Conservation (phyloP, 345 rosid species). For the Ailanthus altissimus region DNA sequence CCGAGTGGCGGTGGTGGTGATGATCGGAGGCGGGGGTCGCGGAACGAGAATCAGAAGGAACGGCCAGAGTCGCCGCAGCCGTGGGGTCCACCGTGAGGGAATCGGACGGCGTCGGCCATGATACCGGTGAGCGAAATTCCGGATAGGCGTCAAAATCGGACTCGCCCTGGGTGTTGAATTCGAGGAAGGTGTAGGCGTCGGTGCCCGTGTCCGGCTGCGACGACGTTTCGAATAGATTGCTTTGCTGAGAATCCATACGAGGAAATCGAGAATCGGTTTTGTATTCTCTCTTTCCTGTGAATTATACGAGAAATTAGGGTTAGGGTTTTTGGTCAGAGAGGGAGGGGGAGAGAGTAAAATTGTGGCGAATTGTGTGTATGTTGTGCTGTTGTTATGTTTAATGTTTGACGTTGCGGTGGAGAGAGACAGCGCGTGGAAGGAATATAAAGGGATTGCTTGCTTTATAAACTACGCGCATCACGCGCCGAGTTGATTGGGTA, state of each 20-base stretch:
- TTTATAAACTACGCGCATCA: neutral
- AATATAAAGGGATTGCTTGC: neutral
- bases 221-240: slow-evolving; percentile 77
- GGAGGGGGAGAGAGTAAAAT: neutral
- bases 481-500: slow-evolving; percentile 8
- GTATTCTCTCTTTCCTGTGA: neutral
- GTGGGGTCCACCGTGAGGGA: slow-evolving; percentile 50
- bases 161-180: slow-evolving; percentile 97
- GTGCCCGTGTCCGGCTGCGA: slow-evolving; percentile 90
- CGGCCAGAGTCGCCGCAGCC: slow-evolving; percentile 27
- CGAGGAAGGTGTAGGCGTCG: slow-evolving; percentile 92
- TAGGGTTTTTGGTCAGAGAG: slow-evolving; percentile 26
- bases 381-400: neutral
- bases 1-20: slow-evolving; percentile 33
- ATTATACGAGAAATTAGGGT: slow-evolving; percentile 14
- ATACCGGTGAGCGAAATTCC: slow-evolving; percentile 76
- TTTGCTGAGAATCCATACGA: slow-evolving; percentile 75
- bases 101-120: slow-evolving; percentile 97
- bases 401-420: neutral
- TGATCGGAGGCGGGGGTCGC: slow-evolving; percentile 45
- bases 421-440: neutral
- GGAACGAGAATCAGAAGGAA: slow-evolving; percentile 36
- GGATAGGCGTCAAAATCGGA: slow-evolving; percentile 87
- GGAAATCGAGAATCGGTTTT: neutral
- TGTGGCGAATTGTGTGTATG: slow-evolving; percentile 1